A percentile compares a stretch with the other conserved stretches of the same genome.
Conservation (phyloP, 1,139 yeast genomes). For the Kodamaea arcana region DNA sequence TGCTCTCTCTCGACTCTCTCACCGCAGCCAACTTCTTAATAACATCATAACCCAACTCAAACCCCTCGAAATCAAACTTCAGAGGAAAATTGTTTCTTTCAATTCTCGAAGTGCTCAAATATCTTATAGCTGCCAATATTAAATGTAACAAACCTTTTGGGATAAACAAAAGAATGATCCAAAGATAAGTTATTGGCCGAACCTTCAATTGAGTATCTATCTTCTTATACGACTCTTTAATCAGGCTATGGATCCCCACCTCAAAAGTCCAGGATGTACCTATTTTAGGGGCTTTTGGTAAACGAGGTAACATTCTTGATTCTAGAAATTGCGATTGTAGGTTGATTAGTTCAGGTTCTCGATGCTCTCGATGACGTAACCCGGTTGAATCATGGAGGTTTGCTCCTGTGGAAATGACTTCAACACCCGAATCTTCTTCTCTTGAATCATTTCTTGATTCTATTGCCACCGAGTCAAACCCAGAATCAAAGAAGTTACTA, state of each 20-base stretch:
- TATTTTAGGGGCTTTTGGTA: constrained; percentile 42
- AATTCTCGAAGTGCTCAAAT: constrained; percentile 24
- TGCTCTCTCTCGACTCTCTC: background rate
- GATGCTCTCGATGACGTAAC: background rate
- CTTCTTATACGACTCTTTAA: constrained; percentile 15
- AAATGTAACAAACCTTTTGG: constrained; percentile 40
- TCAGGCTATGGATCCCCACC: constrained; percentile 42
- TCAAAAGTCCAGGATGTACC: constrained; percentile 42
- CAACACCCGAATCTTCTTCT: background rate
- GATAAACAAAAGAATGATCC: constrained; percentile 43
- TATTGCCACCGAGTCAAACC: constrained; percentile 28
- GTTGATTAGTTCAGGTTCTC: constrained; percentile 16
- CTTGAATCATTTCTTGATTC: background rate
- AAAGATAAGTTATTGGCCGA: constrained; percentile 14
- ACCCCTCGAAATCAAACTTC: constrained; percentile 14
- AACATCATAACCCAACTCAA: constrained; percentile 9
- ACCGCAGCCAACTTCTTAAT: constrained; percentile 1
- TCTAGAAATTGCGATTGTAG: constrained; percentile 33
- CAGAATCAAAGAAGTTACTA: constrained; percentile 48
- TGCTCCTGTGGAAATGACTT: constrained; percentile 7
- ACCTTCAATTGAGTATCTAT: constrained; percentile 2
- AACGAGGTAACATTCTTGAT: constrained; percentile 33
- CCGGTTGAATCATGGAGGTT: constrained; percentile 9
- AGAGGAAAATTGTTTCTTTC: constrained; percentile 10
- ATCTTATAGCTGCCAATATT: constrained; percentile 16